These are phyloP conservation scores for Wickerhamomyces sp. DNA, from an alignment of 1,139 yeast genomes.

Conservation along the genomic window DNA sequence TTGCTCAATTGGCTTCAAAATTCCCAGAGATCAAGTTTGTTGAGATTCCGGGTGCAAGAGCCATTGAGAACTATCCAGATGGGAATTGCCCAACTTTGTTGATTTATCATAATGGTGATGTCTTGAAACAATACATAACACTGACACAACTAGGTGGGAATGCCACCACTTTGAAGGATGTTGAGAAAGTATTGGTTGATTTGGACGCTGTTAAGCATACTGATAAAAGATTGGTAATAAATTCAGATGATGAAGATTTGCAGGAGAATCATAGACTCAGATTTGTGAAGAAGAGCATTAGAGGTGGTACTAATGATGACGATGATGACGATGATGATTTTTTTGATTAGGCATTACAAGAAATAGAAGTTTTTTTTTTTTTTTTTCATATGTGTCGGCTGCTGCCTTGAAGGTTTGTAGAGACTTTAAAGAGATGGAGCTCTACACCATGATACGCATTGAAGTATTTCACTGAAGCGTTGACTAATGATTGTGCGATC, in stretches of 20 bases:
- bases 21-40: constrained; percentile 85
- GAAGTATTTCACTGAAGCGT: no score
- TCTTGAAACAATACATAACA: constrained; percentile 74
- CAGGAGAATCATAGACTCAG: constrained; percentile 44
- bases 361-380: background rate
- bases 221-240: constrained; percentile 62
- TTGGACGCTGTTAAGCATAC: constrained; percentile 56
- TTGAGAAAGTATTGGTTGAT: constrained; percentile 65
- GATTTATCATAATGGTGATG: constrained; percentile 71
- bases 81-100: constrained; percentile 86
- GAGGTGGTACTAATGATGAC: constrained; percentile 38
- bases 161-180: constrained; percentile 59
- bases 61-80: constrained; percentile 89
- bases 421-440: no score
- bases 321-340: constrained; percentile 34
- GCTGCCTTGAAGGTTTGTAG: no score
- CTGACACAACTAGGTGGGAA: constrained; percentile 82
- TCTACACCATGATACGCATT: no score
- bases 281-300: constrained; percentile 52
- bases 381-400: background rate
- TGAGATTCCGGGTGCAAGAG: constrained; percentile 83
- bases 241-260: constrained; percentile 54
- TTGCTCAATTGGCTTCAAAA: constrained; percentile 47
- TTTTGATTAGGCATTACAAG: constrained; percentile 13
- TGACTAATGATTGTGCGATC: no score